Percentiles rank a stretch among this genome's conserved stretches.
Evolutionary conservation across 2,329 filamentous ascomycete species (phyloP).

Genomic region (Ophiostoma pallidulum): DNA sequence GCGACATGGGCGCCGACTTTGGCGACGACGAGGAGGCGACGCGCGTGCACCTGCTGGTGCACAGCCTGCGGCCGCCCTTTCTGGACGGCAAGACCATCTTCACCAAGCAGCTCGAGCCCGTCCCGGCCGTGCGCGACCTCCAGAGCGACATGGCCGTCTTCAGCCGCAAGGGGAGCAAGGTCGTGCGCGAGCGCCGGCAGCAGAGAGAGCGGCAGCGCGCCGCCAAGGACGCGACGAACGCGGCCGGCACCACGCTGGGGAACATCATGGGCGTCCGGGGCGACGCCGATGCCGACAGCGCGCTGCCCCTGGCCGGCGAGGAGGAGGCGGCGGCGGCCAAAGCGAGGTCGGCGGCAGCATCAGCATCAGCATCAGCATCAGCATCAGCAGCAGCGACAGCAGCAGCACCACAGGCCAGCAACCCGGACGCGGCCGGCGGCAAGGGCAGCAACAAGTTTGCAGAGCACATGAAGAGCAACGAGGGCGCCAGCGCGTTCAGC

Average conservation of each 20-base stretch:
- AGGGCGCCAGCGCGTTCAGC: constrained; percentile 84
- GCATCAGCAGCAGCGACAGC: too few relatives aligned
- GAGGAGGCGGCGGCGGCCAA: constrained; percentile 39
- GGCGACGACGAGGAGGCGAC: constrained; percentile 84
- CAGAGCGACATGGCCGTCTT: constrained; percentile 99
- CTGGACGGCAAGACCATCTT: constrained; percentile 92
- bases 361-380: too few relatives aligned
- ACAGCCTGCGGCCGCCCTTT: constrained; percentile 90
- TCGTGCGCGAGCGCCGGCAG: constrained; percentile 83
- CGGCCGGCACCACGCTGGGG: constrained; percentile 82
- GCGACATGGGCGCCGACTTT: constrained; percentile 74
- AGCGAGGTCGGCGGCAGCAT: neutral
- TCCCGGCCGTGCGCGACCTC: constrained; percentile 82
- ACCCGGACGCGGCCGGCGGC: constrained; percentile 31
- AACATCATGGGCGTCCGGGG: constrained; percentile 96
- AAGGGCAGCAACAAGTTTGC: constrained; percentile 64
- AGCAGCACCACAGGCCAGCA: too few relatives aligned
- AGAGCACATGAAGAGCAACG: constrained; percentile 77
- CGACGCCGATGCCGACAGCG: constrained; percentile 86
- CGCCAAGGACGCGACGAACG: constrained; percentile 86
- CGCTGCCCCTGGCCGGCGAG: constrained; percentile 64
- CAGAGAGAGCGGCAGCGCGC: constrained; percentile 90
- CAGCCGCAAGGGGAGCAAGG: constrained; percentile 85
- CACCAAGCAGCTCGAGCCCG: constrained; percentile 91
- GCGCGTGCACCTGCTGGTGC: constrained; percentile 81